Base-by-base conservation (phyloP, 768 basidiomycete species). In the Mycena epipterygia region DNA sequence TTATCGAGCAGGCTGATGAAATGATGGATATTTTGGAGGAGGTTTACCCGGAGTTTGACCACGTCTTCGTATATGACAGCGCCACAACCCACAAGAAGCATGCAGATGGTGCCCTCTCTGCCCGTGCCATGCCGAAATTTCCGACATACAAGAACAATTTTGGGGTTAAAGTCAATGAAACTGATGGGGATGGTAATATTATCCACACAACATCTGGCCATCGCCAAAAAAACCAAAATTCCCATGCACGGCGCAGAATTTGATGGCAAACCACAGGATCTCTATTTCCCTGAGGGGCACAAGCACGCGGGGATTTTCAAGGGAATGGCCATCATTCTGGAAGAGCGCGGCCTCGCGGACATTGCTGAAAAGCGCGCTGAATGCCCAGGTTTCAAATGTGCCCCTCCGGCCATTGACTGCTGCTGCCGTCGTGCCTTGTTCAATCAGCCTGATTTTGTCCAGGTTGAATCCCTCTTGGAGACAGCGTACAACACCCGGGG, bases 361-460 rank as follows among this genome's bases (percentile, higher is more conserved):
- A 3, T 4, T 5, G 14, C 48, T 8, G 37, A 35, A 1, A 62
- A 62, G 33, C 11, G 2, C 4, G 48, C 42, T 1, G 16, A 60
- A 23, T 60, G 59, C 59, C 16, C 4, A 14, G 39, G 27, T n/a
- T 60, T 60, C 59, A 60, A 49, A n/a, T 62, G 60, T 14, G 12
- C 46, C 4, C 60, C 60, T 21, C 46, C 46, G 19, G 61, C 61
- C 3, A 12, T 51, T 63, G n/a, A n/a, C n/a, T n/a, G 61, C 29
- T 63, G 61, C 61, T 63, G 61, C 61, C 61, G n/a, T n/a, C n/a
- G n/a, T n/a, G n/a, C n/a, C n/a, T n/a, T n/a, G n/a, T n/a, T n/a
- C n/a, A n/a, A n/a, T n/a, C n/a, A n/a, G n/a, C n/a, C n/a, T n/a
- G n/a, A n/a, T n/a, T n/a, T n/a, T n/a, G n/a, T n/a, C n/a, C n/a